Base-by-base conservation (phyloP, 108 stramenopile genomes). In the Poteriospumella lacustris region DNA sequence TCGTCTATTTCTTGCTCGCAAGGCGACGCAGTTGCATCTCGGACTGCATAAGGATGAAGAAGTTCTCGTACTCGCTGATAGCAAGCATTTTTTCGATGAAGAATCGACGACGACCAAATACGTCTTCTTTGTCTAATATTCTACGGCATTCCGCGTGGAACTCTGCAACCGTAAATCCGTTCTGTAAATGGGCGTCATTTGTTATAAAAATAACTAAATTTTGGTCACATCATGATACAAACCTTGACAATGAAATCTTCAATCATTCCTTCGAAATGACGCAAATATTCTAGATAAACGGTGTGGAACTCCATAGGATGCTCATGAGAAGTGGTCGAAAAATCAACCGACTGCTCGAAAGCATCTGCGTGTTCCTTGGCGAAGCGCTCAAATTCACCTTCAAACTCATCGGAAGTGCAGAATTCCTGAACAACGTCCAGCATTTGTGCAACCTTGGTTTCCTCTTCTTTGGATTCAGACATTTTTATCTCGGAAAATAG, bases 1-100 rank as follows among this genome's bases (percentile, higher is more conserved):
- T n/a, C n/a, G n/a, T n/a, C n/a, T n/a, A n/a, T n/a, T n/a, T n/a
- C 47, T 52, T 52, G 47, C 47, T 9, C 15, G 15, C 19, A 52
- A 15, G 47, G 9, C 19, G 47, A 9, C 19, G 47, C 47, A 52
- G 19, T 52, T 19, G 9, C 9, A 64, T 64, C 36, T 64, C 60
- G 5, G 60, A 64, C 60, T 64, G 15, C 60, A 64, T 64, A 26
- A 64, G 36, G 9, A 64, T 34, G 31, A 31, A 64, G 31, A 64
- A 64, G 24, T 64, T 64, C 60, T 64, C 60, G 24, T 64, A 64
- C 31, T 64, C 60, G 60, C 60, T 64, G 24, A 33, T 64, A 19
- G 60, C 60, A 3, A 64, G 60, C 60, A 64, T 64, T 64, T 26
- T 64, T 64, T 64, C 60, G 9, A 64, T 64, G 60, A 64, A 64